Evolutionary conservation across 345 rosid genomes (phyloP), one percentile per base, ranked within the genome.

Genomic region (Brassica carinata): DNA sequence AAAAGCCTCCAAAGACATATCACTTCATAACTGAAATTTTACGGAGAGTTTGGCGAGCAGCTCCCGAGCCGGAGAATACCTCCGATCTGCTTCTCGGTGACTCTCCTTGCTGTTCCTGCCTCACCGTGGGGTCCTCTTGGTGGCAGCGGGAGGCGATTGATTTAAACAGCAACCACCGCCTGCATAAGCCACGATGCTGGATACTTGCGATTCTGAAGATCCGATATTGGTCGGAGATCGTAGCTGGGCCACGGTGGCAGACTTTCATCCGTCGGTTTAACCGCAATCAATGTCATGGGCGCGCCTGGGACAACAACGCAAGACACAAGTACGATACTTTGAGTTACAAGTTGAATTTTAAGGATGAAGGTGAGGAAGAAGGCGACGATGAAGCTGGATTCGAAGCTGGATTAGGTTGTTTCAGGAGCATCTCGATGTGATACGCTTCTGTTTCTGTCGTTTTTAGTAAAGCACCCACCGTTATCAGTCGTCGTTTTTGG

Each of bases 231-330:
- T 94, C 99, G 10, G 98, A 89, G 88, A 82, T 92, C 84, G 89
- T 87, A 5, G 98, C 94, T 10, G 97, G 99, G 0, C 93, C 98
- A 19, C 86, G 77, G 78, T 95, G 97, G 99, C 93, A 93, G 85
- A 93, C 94, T 29, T 95, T 95, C 81, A 89, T 93, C 62, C 84
- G 96, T 15, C 51, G 90, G 68, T 93, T 93, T 76, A 95, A 91
- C 80, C 82, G 96, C 51, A 88, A 61, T 66, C 71, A 48, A 67
- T 81, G 81, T 36, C 79, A 68, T 11, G 70, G 79, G 7, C 62
- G 73, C 0, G 69, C 53, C 3, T 63, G 76, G 73, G 63, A 71
- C 27, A 27, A 71, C 23, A 43, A 51, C 13, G 71, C 34, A n/a
- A 74, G 59, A n/a, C 74, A 58, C 10, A 53, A 75, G 9, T 80